phyloP scores from a whole-genome alignment of 163 green algal species.

The Trebouxiophyceae sp. region DNA sequence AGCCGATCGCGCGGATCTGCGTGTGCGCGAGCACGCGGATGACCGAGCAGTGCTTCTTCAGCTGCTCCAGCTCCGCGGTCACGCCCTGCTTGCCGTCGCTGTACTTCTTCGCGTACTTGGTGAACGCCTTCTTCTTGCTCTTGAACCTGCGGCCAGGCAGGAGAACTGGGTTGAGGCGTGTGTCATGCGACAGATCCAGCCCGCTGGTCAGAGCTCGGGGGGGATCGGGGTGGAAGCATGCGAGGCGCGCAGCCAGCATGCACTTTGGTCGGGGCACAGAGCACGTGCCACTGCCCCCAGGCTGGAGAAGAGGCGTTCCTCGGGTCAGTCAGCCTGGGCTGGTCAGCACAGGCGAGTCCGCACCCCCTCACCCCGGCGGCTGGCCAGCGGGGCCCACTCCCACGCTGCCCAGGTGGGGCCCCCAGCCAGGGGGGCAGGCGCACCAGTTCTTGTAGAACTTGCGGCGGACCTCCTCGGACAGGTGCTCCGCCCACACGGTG shows the following conservation, averaged over 20 bases:
- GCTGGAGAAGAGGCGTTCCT: no score
- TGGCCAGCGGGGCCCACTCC: background rate
- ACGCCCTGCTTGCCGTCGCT: constrained; percentile 88
- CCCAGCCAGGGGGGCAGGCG: background rate
- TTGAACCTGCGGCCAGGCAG: constrained; percentile 61
- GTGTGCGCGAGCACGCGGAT: constrained; percentile 91
- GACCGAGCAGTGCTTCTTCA: constrained; percentile 92
- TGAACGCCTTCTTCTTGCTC: constrained; percentile 99
- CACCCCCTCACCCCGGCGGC: no score
- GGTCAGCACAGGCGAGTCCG: background rate
- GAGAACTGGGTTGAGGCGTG: no score
- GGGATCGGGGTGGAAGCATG: no score
- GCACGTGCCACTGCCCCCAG: no score
- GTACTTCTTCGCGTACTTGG: constrained; percentile 97
- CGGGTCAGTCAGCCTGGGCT: background rate
- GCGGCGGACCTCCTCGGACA: constrained; percentile 90
- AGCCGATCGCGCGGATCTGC: constrained; percentile 80
- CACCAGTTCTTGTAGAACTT: constrained; percentile 99
- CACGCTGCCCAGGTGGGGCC: constrained; percentile 1
- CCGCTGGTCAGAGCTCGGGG: no score
- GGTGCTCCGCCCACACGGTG: constrained; percentile 97
- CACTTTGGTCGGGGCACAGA: no score
- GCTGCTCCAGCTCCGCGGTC: constrained; percentile 77
- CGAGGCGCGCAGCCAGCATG: no score
- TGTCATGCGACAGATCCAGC: no score